Evolutionary conservation across 1,284 basidiomycete genomes (phyloP), one percentile per base, ranked within the genome.

Genomic region (Sparassis latifolia): DNA sequence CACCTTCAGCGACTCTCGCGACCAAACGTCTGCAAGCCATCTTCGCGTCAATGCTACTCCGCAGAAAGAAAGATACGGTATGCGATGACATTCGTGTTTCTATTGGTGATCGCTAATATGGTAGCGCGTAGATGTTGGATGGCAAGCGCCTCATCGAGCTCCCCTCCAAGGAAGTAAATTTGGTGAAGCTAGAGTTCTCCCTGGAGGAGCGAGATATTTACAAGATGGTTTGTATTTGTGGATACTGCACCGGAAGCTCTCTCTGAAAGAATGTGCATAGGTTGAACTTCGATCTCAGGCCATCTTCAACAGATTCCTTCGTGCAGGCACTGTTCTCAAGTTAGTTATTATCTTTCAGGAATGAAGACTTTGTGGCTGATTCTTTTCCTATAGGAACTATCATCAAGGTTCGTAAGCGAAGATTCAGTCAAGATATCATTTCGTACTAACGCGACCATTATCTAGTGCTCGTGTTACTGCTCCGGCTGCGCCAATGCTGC

Each of bases 401-500:
- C 39, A 48, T 33, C 45, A 52, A 37, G 50, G 50, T 47, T 10
- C 2, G 47, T 33, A 39, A 20, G 20, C 20, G 20, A 20, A 20
- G 20, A 20, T 20, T 20, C 20, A 20, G 20, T 20, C 20, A 20
- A 20, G 20, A 20, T 20, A 20, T 20, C 20, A 20, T 20, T 20
- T 20, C 20, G 20, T 20, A 20, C 20, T 20, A 20, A 20, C 20
- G 20, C 20, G 20, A 20, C 20, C 20, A 20, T 10, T 4, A 10
- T 44, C 38, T 28, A 31, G 45, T 27, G 42, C 48, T 79, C 71
- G 79, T 80, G 31, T 71, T 84, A 73, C 78, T 84, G 40, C 68
- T 84, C 27, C 78, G 82, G n/a, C 63, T 85, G 44, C 73, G 82
- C 5, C 82, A 85, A 58, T 65, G 82, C 1, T 83, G 81, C 59